phyloP scores from a whole-genome alignment of 2,329 filamentous ascomycete genomes.

The Seiridium cupressi region DNA sequence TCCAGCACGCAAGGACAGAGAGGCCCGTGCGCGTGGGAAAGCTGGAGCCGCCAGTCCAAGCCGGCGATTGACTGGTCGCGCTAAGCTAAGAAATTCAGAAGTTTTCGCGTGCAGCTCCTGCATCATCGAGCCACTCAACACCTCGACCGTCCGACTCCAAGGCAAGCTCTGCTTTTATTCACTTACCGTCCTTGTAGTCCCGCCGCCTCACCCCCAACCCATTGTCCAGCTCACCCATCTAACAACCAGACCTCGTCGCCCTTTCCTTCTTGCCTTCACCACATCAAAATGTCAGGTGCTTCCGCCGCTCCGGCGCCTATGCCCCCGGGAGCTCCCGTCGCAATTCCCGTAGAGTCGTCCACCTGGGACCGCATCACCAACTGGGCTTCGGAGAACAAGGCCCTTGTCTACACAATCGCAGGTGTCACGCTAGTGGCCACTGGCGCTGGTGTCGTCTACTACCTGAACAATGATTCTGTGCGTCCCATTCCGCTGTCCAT shows the following conservation, averaged over 20 bases:
- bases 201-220: neutral
- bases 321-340: constrained; percentile 41
- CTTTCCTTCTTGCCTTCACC: constrained; percentile 34
- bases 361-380: constrained; percentile 86
- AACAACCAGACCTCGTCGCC: neutral
- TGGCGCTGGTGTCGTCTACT: constrained; percentile 90
- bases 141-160: neutral
- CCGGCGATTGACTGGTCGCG: neutral
- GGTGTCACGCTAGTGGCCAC: constrained; percentile 91
- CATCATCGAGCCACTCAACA: constrained; percentile 10
- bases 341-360: constrained; percentile 56
- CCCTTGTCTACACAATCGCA: constrained; percentile 91
- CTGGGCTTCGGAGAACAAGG: constrained; percentile 96
- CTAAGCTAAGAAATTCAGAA: constrained; percentile 5
- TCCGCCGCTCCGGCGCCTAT: constrained; percentile 45
- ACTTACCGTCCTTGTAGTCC: neutral
- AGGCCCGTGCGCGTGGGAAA: neutral
- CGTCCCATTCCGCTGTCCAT: constrained; percentile 20
- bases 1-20: neutral
- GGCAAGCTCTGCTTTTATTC: neutral
- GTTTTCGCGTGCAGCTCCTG: constrained; percentile 8
- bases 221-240: neutral
- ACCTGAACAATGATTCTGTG: constrained; percentile 66
- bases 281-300: constrained; percentile 32
- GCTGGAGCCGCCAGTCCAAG: neutral